phyloP scores from a whole-genome alignment of 805 yeast species.

The Kodamaea laetipori region DNA sequence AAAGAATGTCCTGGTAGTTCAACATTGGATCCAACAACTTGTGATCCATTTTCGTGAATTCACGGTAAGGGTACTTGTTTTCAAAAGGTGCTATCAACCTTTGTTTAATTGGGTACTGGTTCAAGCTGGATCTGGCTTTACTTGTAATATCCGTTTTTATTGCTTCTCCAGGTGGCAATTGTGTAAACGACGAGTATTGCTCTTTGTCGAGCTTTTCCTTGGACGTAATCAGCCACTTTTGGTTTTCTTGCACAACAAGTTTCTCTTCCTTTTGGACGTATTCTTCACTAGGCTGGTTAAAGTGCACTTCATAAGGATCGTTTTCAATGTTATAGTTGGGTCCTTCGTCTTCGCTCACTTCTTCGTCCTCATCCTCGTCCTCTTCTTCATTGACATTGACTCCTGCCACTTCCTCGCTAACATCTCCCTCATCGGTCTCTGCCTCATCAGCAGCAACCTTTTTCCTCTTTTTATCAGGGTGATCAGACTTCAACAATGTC shows the following conservation, averaged over 20 bases:
- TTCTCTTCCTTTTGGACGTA: slow-evolving; percentile 30
- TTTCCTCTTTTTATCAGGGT: slow-evolving; percentile 19
- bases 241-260: slow-evolving; percentile 18
- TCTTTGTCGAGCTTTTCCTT: slow-evolving; percentile 21
- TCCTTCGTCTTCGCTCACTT: slow-evolving; percentile 27
- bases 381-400: slow-evolving; percentile 17
- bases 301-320: slow-evolving; percentile 83
- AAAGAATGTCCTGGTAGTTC: slow-evolving; percentile 69
- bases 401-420: slow-evolving; percentile 14
- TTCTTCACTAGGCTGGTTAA: slow-evolving; percentile 52
- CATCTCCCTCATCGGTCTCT: slow-evolving; percentile 20
- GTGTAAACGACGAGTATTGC: slow-evolving; percentile 35
- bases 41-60: slow-evolving; percentile 43
- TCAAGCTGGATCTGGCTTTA: slow-evolving; percentile 8
- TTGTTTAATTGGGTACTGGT: slow-evolving; percentile 26
- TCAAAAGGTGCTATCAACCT: slow-evolving; percentile 28
- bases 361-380: slow-evolving; percentile 26
- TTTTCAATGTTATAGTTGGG: slow-evolving; percentile 40
- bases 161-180: slow-evolving; percentile 34
- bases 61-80: slow-evolving; percentile 17
- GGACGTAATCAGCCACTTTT: slow-evolving; percentile 30
- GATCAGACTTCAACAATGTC: slow-evolving; percentile 57
- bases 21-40: slow-evolving; percentile 64
- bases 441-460: slow-evolving; percentile 13
- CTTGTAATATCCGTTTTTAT: slow-evolving; percentile 13